These are phyloP conservation scores for Cercospora berteroae DNA, from an alignment of 2,329 filamentous ascomycete species.

Conservation along the genomic window DNA sequence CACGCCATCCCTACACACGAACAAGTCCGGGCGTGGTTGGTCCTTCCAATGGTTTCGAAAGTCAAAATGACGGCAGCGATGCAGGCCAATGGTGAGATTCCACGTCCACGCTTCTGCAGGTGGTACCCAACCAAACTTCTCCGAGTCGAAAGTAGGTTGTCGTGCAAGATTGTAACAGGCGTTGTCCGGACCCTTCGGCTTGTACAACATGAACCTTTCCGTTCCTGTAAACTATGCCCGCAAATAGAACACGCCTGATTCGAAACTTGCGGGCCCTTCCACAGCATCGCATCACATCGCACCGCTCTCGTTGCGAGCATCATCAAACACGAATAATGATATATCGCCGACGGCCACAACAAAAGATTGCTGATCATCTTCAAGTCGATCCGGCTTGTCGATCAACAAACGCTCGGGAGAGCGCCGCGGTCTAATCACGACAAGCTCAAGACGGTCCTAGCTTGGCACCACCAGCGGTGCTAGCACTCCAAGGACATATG, in stretches of 20 bases:
- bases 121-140: not conserved
- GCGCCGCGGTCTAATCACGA: not conserved
- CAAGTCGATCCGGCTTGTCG: not conserved
- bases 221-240: not conserved
- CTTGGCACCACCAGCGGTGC: not conserved
- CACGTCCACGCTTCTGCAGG: not conserved
- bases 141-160: not conserved
- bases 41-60: not conserved
- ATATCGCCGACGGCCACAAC: not conserved
- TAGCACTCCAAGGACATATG: not conserved
- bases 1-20: not conserved
- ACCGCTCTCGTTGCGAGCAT: not conserved
- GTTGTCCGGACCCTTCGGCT: not conserved
- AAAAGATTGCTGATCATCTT: not conserved
- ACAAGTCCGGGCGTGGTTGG: not conserved
- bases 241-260: not conserved
- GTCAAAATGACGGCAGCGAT: not conserved
- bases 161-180: not conserved
- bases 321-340: not conserved
- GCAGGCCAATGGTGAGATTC: not conserved
- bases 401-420: not conserved
- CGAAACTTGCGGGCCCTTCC: not conserved
- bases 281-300: not conserved
- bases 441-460: not conserved
- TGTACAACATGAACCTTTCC: conserved; percentile 1